Base-by-base conservation (phyloP, 768 basidiomycete species). In the Dioszegia aurantiaca region DNA sequence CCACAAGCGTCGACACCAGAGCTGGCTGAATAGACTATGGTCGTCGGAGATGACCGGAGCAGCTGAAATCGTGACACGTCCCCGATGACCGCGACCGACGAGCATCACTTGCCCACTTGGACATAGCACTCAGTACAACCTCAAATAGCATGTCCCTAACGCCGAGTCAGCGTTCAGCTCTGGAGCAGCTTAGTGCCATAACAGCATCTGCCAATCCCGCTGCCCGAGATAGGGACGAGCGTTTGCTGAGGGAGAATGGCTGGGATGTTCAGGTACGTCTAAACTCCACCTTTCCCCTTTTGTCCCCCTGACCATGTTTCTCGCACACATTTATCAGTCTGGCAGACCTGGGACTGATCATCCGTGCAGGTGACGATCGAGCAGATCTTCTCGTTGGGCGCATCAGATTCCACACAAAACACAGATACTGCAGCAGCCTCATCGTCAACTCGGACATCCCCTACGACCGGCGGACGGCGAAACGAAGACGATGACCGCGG, bases 201-300 rank as follows among this genome's bases (percentile, higher is more conserved):
- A 74, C 73, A 16, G 70, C 70, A 26, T 65, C 70, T 0, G 58
- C 55, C 9, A 63, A 67, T 8, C n/a, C 55, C 0, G 59, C 61
- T 4, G 59, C 69, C 12, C 52, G 67, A 19, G 65, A 70, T 19
- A 42, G 75, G 21, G 69, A 72, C 57, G 75, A 74, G 59, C 52
- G 73, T 16, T 31, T 77, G 19, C 54, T 77, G 1, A 53, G 70
- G 5, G 67, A 73, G 44, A 68, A 63, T 39, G 70, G 66, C 1
- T 77, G 70, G 70, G 64, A 75, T 62, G 65, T 77, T 5, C 68
- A 74, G 64, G 74, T 74, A n/a, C 43, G 74, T 61, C 39, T 42
- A 9, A 2, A n/a, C 30, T 52, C 19, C 37, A 11, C 21, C 27
- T 27, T 43, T 12, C 27, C 19, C 24, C 41, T 31, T 30, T 43